Evolutionary conservation across 208 protist species (phyloP).

Genomic region (Porcisia hertigi): DNA sequence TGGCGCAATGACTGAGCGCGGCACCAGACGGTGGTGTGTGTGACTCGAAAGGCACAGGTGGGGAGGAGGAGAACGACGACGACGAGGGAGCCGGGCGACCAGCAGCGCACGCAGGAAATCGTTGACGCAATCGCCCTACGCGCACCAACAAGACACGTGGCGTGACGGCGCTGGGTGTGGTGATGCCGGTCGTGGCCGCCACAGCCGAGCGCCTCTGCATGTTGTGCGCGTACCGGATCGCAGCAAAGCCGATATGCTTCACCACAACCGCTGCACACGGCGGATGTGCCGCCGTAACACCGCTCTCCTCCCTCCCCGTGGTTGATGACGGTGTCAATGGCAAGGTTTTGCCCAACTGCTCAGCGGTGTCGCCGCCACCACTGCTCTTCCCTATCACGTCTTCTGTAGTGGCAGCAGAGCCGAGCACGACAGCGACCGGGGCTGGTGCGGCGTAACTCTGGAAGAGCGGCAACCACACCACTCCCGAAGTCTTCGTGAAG

Average conservation of each 20-base stretch:
- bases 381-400: background rate
- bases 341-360: background rate
- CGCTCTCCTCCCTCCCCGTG: background rate
- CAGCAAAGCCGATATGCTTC: constrained; percentile 39
- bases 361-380: too few relatives aligned
- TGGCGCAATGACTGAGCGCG: background rate
- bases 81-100: background rate
- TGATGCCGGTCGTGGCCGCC: background rate
- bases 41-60: background rate
- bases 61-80: background rate
- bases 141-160: constrained; percentile 14
- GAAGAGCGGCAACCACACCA: constrained; percentile 36
- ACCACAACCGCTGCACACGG: background rate
- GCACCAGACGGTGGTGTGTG: background rate
- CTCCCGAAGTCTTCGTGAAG: constrained; percentile 13
- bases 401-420: background rate
- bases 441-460: constrained; percentile 7
- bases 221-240: constrained; percentile 53
- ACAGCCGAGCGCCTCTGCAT: constrained; percentile 19
- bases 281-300: background rate
- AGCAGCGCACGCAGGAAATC: background rate
- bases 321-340: background rate
- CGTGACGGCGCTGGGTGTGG: background rate
- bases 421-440: background rate
- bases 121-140: constrained; percentile 13